phyloP scores from a whole-genome alignment of 2,329 filamentous ascomycete genomes.

The Fusarium sp. region DNA sequence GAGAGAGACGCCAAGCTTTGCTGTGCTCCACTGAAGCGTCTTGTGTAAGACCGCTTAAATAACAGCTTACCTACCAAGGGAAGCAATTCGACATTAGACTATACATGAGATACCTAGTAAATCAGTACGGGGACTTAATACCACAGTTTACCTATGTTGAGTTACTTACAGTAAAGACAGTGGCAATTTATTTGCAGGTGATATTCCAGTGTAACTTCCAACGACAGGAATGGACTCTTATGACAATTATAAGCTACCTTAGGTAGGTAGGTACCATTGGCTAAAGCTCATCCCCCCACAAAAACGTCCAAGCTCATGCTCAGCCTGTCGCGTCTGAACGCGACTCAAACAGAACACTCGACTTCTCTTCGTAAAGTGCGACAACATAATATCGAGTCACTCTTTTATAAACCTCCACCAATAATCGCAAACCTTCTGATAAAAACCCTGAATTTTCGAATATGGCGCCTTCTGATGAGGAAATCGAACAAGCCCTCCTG shows the following conservation, averaged over 20 bases:
- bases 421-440: not conserved
- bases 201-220: not conserved
- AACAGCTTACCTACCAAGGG: too few relatives aligned
- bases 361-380: conserved; percentile 7
- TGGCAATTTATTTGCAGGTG: not conserved
- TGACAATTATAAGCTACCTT: not conserved
- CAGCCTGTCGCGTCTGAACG: conserved; percentile 37
- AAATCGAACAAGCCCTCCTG: conserved; percentile 62
- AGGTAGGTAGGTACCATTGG: too few relatives aligned
- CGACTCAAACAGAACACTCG: conserved; percentile 36
- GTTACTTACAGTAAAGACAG: not conserved
- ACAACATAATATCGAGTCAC: conserved; percentile 3
- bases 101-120: not conserved
- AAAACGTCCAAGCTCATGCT: conserved; percentile 29
- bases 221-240: conserved; percentile 12
- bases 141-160: too few relatives aligned
- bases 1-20: conserved; percentile 21
- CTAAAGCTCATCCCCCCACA: conserved; percentile 35
- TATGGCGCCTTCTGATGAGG: conserved; percentile 59
- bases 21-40: conserved; percentile 28
- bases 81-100: too few relatives aligned
- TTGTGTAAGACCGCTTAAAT: too few relatives aligned
- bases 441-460: not conserved
- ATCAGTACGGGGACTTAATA: not conserved
- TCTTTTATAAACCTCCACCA: not conserved